Evolutionary conservation across 345 rosid species (phyloP).

Genomic region (Eucalyptus regnans): DNA sequence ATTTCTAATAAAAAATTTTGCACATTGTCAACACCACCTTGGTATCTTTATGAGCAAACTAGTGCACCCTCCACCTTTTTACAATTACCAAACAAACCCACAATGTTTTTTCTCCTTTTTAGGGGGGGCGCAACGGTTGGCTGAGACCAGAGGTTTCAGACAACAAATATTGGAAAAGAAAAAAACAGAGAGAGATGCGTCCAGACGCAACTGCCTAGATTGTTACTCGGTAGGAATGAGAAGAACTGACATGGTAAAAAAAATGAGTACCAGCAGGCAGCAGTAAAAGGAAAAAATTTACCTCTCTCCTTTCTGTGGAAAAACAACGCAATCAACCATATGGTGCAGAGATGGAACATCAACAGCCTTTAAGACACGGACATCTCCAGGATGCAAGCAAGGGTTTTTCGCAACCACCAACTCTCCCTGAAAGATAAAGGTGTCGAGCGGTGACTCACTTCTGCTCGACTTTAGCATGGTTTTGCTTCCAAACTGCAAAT

Average conservation of each 20-base stretch:
- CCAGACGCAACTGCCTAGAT: constrained; percentile 18
- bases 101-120: not conserved
- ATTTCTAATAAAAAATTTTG: not conserved
- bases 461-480: not conserved
- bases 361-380: constrained; percentile 40
- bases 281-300: not conserved
- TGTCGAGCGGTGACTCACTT: not conserved
- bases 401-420: constrained; percentile 42
- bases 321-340: constrained; percentile 66
- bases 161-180: constrained; percentile 2
- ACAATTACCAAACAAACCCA: not conserved
- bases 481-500: not conserved
- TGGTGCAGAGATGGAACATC: constrained; percentile 34
- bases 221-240: constrained; percentile 4
- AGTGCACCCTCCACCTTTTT: not conserved
- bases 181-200: not conserved
- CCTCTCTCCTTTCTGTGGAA: constrained; percentile 64
- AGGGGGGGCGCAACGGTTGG: not conserved
- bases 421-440: not conserved
- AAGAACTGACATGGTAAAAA: not conserved
- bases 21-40: not conserved
- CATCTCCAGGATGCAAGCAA: constrained; percentile 65
- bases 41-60: not conserved
- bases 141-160: not conserved
- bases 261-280: constrained; percentile 24